These are phyloP conservation scores for Lophiotrema nucula DNA, from an alignment of 495 filamentous ascomycete species.

Conservation along the genomic window DNA sequence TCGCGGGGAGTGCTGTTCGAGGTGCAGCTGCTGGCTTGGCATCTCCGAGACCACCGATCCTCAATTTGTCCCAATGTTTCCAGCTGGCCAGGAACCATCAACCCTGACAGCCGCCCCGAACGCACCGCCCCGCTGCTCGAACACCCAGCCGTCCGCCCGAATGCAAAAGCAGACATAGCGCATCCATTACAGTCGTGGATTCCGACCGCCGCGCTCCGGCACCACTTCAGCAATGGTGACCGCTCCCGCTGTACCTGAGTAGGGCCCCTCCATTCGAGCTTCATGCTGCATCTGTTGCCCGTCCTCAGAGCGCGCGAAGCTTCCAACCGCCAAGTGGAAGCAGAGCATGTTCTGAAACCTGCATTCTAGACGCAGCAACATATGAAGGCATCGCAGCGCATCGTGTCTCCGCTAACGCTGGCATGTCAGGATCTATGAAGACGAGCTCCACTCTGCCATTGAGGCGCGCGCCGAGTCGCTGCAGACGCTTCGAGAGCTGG, in stretches of 20 bases:
- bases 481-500: slow-evolving; percentile 80
- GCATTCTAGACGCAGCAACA: no score
- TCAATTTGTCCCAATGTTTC: no score
- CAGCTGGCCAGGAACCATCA: no score
- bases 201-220: slow-evolving; percentile 15
- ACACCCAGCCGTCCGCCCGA: not conserved
- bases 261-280: slow-evolving; percentile 13
- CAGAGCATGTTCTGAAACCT: no score
- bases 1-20: slow-evolving; percentile 1
- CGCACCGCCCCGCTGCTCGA: not conserved
- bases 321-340: no score
- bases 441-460: slow-evolving; percentile 81
- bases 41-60: no score
- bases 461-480: slow-evolving; percentile 87
- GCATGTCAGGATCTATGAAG: slow-evolving; percentile 75
- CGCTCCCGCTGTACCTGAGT: slow-evolving; percentile 39
- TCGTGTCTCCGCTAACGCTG: not conserved
- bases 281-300: not conserved
- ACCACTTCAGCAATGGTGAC: slow-evolving; percentile 28
- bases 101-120: not conserved
- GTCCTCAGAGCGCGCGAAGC: not conserved
- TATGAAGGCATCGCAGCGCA: no score
- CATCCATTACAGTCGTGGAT: not conserved
- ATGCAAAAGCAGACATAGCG: not conserved
- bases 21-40: not conserved